Conservation (phyloP, 108 stramenopile genomes). For the Craspedostauros australis region DNA sequence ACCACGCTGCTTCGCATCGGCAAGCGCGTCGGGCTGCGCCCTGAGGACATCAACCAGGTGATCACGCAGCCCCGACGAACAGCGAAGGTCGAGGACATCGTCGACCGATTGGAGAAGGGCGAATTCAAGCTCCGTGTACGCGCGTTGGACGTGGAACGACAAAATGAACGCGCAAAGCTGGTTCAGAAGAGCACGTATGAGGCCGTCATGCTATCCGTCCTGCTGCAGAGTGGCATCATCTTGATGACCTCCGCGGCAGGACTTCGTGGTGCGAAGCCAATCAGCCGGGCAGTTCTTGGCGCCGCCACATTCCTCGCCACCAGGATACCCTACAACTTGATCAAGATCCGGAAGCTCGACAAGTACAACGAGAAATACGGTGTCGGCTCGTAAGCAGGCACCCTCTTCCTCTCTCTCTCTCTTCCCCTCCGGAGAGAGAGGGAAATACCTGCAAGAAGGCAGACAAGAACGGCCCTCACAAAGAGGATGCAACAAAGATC, state of each 20-base stretch:
- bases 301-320: slow-evolving; percentile 55
- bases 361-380: slow-evolving; percentile 76
- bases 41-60: slow-evolving; percentile 75
- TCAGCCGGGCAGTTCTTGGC: slow-evolving; percentile 43
- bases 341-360: slow-evolving; percentile 63
- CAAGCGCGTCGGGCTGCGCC: slow-evolving; percentile 81
- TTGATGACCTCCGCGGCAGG: slow-evolving; percentile 56
- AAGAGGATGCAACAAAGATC: too few relatives aligned
- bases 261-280: slow-evolving; percentile 24
- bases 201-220: slow-evolving; percentile 58
- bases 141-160: slow-evolving; percentile 86
- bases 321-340: slow-evolving; percentile 60
- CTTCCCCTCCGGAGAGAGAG: too few relatives aligned
- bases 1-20: slow-evolving; percentile 74
- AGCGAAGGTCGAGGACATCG: slow-evolving; percentile 73
- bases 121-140: slow-evolving; percentile 91
- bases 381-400: too few relatives aligned
- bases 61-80: slow-evolving; percentile 83
- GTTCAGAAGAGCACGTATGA: slow-evolving; percentile 77
- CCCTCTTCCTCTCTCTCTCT: too few relatives aligned
- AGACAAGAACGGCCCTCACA: too few relatives aligned
- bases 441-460: too few relatives aligned
- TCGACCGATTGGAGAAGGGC: slow-evolving; percentile 78
- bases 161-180: slow-evolving; percentile 76
- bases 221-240: slow-evolving; percentile 61